Evolutionary conservation across 2,329 filamentous ascomycete species (phyloP).

Genomic region (Tolypocladium tropicale): DNA sequence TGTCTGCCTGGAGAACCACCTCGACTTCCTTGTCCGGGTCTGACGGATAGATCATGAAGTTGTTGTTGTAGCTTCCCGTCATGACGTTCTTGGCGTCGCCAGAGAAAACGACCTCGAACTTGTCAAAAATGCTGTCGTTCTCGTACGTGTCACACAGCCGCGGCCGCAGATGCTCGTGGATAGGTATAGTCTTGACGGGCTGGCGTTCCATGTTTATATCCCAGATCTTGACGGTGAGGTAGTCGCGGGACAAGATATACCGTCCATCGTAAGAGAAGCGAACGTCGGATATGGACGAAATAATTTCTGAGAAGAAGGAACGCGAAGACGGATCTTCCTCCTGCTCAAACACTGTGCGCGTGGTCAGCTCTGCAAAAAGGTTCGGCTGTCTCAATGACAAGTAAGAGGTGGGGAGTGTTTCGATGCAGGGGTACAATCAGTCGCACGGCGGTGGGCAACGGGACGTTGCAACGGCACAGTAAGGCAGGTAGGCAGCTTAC

Average conservation of each 20-base stretch:
- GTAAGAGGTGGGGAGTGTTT: not conserved
- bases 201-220: conserved; percentile 98
- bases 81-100: conserved; percentile 98
- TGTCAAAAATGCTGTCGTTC: conserved; percentile 99
- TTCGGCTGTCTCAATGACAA: not conserved
- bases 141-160: conserved; percentile 96
- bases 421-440: not conserved
- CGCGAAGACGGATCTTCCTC: conserved; percentile 95
- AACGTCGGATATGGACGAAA: conserved; percentile 97
- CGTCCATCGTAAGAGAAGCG: conserved; percentile 93
- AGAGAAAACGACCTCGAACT: conserved; percentile 98
- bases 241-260: conserved; percentile 96
- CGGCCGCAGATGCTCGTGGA: conserved; percentile 92
- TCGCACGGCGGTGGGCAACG: not conserved
- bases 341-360: conserved; percentile 78
- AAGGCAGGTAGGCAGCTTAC: conserved; percentile 35
- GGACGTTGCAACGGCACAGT: not conserved
- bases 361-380: conserved; percentile 9
- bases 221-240: conserved; percentile 99
- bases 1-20: conserved; percentile 94
- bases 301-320: conserved; percentile 99
- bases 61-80: conserved; percentile 99
- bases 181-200: conserved; percentile 96
- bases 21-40: conserved; percentile 95
- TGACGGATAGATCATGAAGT: conserved; percentile 99